Evolutionary conservation across 169 alveolate species (phyloP), one percentile per base, ranked within the genome.

Genomic region (Cytauxzoon felis): DNA sequence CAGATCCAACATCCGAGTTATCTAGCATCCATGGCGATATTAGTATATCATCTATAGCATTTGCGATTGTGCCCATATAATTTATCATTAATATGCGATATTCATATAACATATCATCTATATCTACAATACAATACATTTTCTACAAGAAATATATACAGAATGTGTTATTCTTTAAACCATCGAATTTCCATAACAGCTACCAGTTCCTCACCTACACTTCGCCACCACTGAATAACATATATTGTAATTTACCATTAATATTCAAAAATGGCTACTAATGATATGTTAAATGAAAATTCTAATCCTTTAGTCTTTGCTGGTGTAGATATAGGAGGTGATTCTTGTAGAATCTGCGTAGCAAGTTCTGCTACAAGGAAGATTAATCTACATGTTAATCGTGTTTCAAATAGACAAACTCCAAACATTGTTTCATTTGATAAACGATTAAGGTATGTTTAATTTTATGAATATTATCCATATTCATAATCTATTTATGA

Each of bases 1-100:
- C n/a, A n/a, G n/a, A n/a, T n/a, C n/a, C n/a, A n/a, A n/a, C n/a
- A n/a, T n/a, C n/a, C n/a, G n/a, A n/a, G n/a, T n/a, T n/a, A n/a
- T n/a, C n/a, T n/a, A n/a, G n/a, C 24, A 45, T 58, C 82, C 82
- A 71, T n/a, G 82, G 82, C 13, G 82, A 71, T 1, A 29, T 23
- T 30, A 71, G 23, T 7, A 7, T 1, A 21, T 32, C 9, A 16
- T 57, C 53, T 18, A 56, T 42, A 16, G 65, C 54, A 33, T 71
- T 71, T 19, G 78, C 68, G 33, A 71, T 65, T 6, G 68, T 33
- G 21, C 82, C 82, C 29, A 71, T 52, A 19, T 36, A 33, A 24
- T 71, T 71, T 1, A 71, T 34, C 2, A 71, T 23, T 18, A 26
- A 41, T 0, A 67, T 60, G 27, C 40, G 27, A 6, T 64, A 47